Evolutionary conservation across 2,329 filamentous ascomycete genomes (phyloP), one percentile per base, ranked within the genome.

Genomic region (Davidsoniella virescens): DNA sequence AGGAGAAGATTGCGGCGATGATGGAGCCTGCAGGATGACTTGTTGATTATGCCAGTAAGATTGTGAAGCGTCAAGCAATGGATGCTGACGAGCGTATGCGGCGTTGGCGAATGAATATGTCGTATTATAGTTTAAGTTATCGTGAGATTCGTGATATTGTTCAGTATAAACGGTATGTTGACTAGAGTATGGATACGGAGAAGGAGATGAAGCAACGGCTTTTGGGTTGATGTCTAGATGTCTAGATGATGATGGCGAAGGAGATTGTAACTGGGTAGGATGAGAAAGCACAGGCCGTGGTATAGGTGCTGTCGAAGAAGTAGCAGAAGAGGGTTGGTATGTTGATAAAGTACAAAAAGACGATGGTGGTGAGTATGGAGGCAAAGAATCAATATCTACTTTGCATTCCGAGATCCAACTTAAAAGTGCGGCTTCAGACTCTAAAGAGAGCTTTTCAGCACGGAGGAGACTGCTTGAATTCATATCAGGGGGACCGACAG

Each of bases 401-500:
- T 47, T 39, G 16, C 33, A 45, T 37, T 53, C 47, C 23, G 44
- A 44, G 42, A 53, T 53, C 52, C 52, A 53, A 14, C 29, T 48
- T 20, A 53, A 39, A 7, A 53, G 37, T 14, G 42, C 48, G 23
- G 52, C 48, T 48, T 53, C 48, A 33, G 44, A 50, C 17, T 53
- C 52, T 16, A 53, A 33, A 37, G 52, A 50, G 17, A 50, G 38
- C 12, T 44, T 41, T 18, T 53, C 47, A 6, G 41, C 29, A 8
- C 52, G 48, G 6, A 53, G 29, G 25, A 53, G 48, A 10, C 20
- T 29, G 44, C 38, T 47, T 14, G 20, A 29, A 17, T 51, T 51
- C 47, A 53, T 53, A 12, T 47, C 44, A 42, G 40, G 44, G 48
- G 52, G 52, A 12, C 52, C 44, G 14, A 53, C 48, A 16, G 52